Conservation (phyloP, 139 green algal genomes). For the Picochlorum sp. region DNA sequence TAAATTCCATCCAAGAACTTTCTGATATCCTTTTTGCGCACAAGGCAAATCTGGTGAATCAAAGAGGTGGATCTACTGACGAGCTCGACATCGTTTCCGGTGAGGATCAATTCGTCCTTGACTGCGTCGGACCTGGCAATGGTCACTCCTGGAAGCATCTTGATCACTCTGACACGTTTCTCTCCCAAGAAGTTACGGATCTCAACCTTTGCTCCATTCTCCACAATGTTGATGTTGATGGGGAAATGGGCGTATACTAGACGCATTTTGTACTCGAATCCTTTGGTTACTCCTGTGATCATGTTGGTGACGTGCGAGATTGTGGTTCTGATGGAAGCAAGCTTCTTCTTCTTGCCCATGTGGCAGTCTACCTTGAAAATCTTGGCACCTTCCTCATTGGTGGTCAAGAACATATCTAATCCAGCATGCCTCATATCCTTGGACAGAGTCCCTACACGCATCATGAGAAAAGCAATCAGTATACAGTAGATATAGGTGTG, state of each 20-base stretch:
- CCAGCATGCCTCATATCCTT: conserved; percentile 81
- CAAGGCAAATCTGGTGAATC: conserved; percentile 74
- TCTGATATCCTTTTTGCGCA: conserved; percentile 93
- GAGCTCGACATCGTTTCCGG: conserved; percentile 93
- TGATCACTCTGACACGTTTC: conserved; percentile 90
- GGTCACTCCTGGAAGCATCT: conserved; percentile 87
- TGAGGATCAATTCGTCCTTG: conserved; percentile 96
- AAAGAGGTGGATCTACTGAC: conserved; percentile 77
- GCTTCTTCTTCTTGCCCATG: conserved; percentile 84
- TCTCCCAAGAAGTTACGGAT: conserved; percentile 99
- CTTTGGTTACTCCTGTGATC: conserved; percentile 70
- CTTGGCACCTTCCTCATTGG: conserved; percentile 66
- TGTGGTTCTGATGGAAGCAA: conserved; percentile 85
- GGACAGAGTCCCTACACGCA: conserved; percentile 41
- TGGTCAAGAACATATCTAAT: conserved; percentile 77
- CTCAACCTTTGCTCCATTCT: conserved; percentile 67
- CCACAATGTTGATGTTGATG: conserved; percentile 96
- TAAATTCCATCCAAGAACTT: conserved; percentile 99
- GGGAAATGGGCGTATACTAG: conserved; percentile 99
- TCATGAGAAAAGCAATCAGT: background rate
- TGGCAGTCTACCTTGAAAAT: conserved; percentile 68
- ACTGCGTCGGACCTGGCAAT: conserved; percentile 67
- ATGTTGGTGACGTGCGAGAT: conserved; percentile 39
- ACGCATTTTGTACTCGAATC: conserved; percentile 98
- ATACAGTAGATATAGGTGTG: too few relatives aligned